Evolutionary conservation across 306 rosid genomes (phyloP), one percentile per base, ranked within the genome.

Genomic region (Rosa persica): DNA sequence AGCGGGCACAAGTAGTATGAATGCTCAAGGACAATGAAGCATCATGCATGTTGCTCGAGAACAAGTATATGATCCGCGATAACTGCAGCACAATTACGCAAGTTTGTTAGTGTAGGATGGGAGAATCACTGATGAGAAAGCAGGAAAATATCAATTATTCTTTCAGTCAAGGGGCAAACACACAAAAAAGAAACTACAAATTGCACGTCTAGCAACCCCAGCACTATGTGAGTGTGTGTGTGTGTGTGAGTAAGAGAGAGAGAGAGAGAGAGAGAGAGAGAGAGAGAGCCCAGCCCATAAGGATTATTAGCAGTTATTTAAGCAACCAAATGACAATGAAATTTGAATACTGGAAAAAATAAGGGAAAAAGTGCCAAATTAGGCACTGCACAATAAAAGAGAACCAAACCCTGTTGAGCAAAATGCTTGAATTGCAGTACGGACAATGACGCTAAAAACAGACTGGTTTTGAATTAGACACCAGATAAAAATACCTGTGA

Each of bases 1-100:
- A 79, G 82, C 98, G 98, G 72, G 99, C 98, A 83, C 98, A 95
- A 52, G 99, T 95, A 60, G 99, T 95, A 85, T 95, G 99, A 83
- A 95, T 91, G 90, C 98, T 93, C 86, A 95, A 88, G 9, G 98
- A 89, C 81, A 95, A 85, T 22, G 99, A 95, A 49, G 99, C 99
- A 16, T 95, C 99, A 51, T 95, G 99, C 99, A 95, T 95, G 84
- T 93, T 95, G 82, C 98, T 95, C 60, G 99, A 95, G 88, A 93
- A 95, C 87, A 95, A 89, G 88, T 93, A 95, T 77, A 95, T 95
- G 77, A 95, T 95, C 78, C 97, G 94, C 8, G 99, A 93, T 80
- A 95, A 83, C 99, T 95, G 97, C 93, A 89, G 47, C 81, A 83
- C 61, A 74, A 78, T 23, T 69, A 30, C 7, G 51, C 74, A 82